Percentiles rank a stretch among this genome's conserved stretches.
These are phyloP conservation scores for Didymella segeticola DNA, from an alignment of 2,329 filamentous ascomycete genomes.

Conservation along the genomic window DNA sequence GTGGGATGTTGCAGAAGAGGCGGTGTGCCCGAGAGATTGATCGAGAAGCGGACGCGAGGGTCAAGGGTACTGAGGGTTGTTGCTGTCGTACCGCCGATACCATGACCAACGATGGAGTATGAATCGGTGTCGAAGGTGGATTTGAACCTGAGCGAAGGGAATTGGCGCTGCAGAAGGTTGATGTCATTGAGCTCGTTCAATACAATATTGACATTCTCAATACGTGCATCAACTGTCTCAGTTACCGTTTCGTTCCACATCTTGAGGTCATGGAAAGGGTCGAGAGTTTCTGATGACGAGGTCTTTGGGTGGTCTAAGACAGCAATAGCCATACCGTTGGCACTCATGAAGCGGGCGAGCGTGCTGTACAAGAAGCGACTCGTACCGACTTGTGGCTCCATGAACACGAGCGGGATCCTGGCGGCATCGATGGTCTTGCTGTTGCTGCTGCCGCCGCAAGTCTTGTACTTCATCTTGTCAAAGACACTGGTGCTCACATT, in stretches of 20 bases:
- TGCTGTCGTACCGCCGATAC: constrained; percentile 37
- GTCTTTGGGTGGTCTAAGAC: constrained; percentile 60
- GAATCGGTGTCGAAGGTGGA: constrained; percentile 7
- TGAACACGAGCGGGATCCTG: constrained; percentile 43
- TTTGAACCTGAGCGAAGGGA: constrained; percentile 22
- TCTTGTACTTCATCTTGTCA: constrained; percentile 23
- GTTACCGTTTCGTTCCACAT: constrained; percentile 25
- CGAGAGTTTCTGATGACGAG: constrained; percentile 31
- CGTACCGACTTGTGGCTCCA: constrained; percentile 56
- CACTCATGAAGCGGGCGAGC: constrained; percentile 56
- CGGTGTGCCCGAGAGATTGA: constrained; percentile 35
- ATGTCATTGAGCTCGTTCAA: constrained; percentile 19
- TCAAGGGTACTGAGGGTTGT: constrained; percentile 22
- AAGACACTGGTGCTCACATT: constrained; percentile 28
- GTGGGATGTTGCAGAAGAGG: constrained; percentile 18
- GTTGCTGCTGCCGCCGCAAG: constrained; percentile 22
- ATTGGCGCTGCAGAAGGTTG: constrained; percentile 9
- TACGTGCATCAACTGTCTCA: constrained; percentile 23
- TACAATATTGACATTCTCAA: constrained; percentile 27
- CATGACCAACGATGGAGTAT: constrained; percentile 34
- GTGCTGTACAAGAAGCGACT: constrained; percentile 54
- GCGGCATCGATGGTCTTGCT: constrained; percentile 12
- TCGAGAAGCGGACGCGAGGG: constrained; percentile 21
- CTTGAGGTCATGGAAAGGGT: constrained; percentile 22
- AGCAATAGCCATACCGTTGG: constrained; percentile 56